A percentile compares a stretch with the other conserved stretches of the same genome.
These are phyloP conservation scores for Mrakia blollopis DNA, from an alignment of 768 basidiomycete species.

Conservation along the genomic window DNA sequence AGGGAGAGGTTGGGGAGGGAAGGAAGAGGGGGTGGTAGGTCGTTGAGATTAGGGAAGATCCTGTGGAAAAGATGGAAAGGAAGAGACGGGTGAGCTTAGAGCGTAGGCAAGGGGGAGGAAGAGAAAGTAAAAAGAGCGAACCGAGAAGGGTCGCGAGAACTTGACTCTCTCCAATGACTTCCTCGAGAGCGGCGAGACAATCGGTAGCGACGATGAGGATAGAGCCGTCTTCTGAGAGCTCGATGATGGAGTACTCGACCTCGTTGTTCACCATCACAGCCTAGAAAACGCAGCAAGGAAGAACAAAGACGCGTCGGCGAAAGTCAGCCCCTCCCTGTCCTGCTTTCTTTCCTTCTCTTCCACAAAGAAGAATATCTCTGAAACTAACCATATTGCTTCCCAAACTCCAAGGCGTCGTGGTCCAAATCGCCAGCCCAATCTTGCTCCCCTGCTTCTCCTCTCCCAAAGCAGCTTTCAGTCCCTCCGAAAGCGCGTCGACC, in stretches of 20 bases:
- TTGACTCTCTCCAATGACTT: slow-evolving; percentile 42
- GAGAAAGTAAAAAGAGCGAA: slow-evolving; percentile 29
- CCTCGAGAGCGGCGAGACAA: slow-evolving; percentile 41
- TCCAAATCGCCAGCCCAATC: slow-evolving; percentile 77
- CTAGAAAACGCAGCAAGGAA: slow-evolving; percentile 47
- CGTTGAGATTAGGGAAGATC: slow-evolving; percentile 34
- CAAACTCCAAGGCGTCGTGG: slow-evolving; percentile 95
- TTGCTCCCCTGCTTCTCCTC: slow-evolving; percentile 32
- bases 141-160: slow-evolving; percentile 41
- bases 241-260: slow-evolving; percentile 59
- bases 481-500: slow-evolving; percentile 35
- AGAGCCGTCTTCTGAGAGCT: slow-evolving; percentile 12
- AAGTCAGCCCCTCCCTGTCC: no score
- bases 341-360: neutral
- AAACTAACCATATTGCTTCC: slow-evolving; percentile 82
- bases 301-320: neutral
- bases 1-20: neutral
- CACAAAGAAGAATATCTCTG: neutral
- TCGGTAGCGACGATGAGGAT: slow-evolving; percentile 46
- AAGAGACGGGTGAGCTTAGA: slow-evolving; percentile 34
- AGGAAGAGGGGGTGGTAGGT: slow-evolving; percentile 39
- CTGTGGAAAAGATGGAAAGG: slow-evolving; percentile 27
- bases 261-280: slow-evolving; percentile 81
- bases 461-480: slow-evolving; percentile 30
- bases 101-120: slow-evolving; percentile 16